Evolutionary conservation across 1,139 yeast genomes (phyloP).

Genomic region (Casaregolazyma lundiana): DNA sequence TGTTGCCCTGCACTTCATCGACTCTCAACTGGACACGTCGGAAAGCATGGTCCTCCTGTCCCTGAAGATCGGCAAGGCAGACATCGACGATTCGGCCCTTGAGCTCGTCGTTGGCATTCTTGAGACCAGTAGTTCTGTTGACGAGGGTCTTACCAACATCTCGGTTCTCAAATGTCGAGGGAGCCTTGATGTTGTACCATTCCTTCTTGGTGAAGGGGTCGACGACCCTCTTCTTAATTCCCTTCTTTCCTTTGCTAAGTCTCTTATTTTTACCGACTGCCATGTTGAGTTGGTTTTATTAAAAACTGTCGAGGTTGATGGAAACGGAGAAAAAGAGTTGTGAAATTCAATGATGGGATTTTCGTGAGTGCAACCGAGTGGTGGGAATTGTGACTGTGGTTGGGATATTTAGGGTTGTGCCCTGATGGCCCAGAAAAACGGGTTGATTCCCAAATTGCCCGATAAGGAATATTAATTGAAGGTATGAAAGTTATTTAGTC

Average conservation of each 20-base stretch:
- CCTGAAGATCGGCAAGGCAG: constrained; percentile 84
- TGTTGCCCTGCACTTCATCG: constrained; percentile 91
- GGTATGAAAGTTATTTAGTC: too few species aligned
- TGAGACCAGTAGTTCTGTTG: constrained; percentile 88
- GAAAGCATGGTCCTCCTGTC: constrained; percentile 89
- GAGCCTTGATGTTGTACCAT: constrained; percentile 94
- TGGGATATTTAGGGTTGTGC: constrained; percentile 4
- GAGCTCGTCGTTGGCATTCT: constrained; percentile 87
- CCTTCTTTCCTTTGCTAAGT: constrained; percentile 94
- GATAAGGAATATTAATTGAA: background rate
- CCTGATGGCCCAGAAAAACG: background rate
- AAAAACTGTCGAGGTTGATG: constrained; percentile 5
- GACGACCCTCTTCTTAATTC: constrained; percentile 90
- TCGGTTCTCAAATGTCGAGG: constrained; percentile 90
- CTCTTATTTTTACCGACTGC: constrained; percentile 98
- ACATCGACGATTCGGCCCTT: constrained; percentile 89
- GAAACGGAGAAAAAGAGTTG: constrained; percentile 5
- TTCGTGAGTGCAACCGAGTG: background rate
- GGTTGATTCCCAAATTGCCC: background rate
- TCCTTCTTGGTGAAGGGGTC: constrained; percentile 96
- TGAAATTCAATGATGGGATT: constrained; percentile 2
- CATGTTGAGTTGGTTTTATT: constrained; percentile 40
- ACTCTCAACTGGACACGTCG: constrained; percentile 86
- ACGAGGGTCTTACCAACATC: constrained; percentile 92
- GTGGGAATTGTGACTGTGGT: constrained; percentile 13